A percentile compares a stretch with the other conserved stretches of the same genome.
Conservation (phyloP, 768 basidiomycete species). For the Psilocybe cubensis region DNA sequence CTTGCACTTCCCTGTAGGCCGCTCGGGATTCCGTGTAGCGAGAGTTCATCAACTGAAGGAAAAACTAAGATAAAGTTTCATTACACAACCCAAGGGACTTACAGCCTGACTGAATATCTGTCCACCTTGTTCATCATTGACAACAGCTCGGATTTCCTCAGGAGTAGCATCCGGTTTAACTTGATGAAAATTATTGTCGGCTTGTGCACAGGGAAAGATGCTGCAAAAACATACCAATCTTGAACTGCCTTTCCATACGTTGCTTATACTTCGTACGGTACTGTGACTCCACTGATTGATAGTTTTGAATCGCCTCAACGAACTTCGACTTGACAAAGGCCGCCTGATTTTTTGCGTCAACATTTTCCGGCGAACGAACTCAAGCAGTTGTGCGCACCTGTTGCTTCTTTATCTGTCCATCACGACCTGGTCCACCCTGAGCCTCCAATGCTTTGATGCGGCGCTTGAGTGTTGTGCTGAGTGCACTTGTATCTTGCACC, state of each 20-base stretch:
- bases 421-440: conserved; percentile 66
- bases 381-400: conserved; percentile 49
- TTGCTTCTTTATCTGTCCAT: conserved; percentile 76
- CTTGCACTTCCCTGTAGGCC: conserved; percentile 97
- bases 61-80: conserved; percentile 10
- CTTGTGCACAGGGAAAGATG: background rate
- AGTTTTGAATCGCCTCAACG: conserved; percentile 83
- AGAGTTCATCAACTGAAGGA: conserved; percentile 77
- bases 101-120: conserved; percentile 94
- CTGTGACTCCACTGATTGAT: conserved; percentile 82
- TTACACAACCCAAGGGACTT: conserved; percentile 18
- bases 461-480: conserved; percentile 71
- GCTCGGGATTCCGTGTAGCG: conserved; percentile 89
- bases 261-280: conserved; percentile 80
- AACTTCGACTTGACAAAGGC: conserved; percentile 76
- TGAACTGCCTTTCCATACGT: conserved; percentile 84
- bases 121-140: conserved; percentile 77
- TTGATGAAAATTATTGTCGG: conserved; percentile 26
- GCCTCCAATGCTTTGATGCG: conserved; percentile 74
- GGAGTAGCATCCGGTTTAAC: conserved; percentile 93
- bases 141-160: conserved; percentile 86
- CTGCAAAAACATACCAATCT: conserved; percentile 62
- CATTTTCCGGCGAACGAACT: background rate
- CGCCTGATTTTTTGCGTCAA: conserved; percentile 38
- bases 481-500: conserved; percentile 69